Base-by-base conservation (phyloP, 1,284 basidiomycete species). In the Heterobasidion annosum region DNA sequence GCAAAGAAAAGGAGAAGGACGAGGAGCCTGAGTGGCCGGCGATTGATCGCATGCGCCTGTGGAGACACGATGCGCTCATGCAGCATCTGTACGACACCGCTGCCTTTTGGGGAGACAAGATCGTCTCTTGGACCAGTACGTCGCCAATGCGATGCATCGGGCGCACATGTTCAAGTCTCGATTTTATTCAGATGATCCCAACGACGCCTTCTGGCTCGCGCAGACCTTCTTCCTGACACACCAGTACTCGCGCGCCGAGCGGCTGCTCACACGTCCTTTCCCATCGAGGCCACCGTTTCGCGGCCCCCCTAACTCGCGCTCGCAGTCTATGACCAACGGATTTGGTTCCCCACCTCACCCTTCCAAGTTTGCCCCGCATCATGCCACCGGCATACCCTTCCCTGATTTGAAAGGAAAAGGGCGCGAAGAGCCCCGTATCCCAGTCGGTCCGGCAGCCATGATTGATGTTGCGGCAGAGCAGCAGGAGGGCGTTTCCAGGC, bases 121-220 rank as follows among this genome's bases (percentile, higher is more conserved):
- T 98, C 47, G 74, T 98, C 40, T 89, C 83, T 54, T 93, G 94
- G 85, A 98, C 96, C 45, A 88, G 94, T 96, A 66, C 69, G 91
- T 81, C 33, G 33, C 34, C 45, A n/a, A 32, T 35, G 52, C 42
- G 10, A 25, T 15, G 46, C 13, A 18, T 48, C 35, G 12, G 16
- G 48, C 6, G 10, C 3, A 1, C 33, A n/a, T 10, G 32, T 35
- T 51, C 34, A 50, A 40, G 15, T 32, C n/a, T n/a, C 32, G 50
- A 8, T 9, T 19, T 18, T 33, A 9, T 43, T 12, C 61, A 94
- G 93, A 85, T 59, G 91, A 97, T 62, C 85, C 91, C 34, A 95
- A 96, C 68, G 97, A 99, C 70, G 97, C 94, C 8, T 99, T 98
- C 70, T 98, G 96, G 93, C 83, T 99, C 15, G 96, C 97, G 0